phyloP scores from a whole-genome alignment of 2,329 filamentous ascomycete genomes.

The Cryphonectria parasitica region DNA sequence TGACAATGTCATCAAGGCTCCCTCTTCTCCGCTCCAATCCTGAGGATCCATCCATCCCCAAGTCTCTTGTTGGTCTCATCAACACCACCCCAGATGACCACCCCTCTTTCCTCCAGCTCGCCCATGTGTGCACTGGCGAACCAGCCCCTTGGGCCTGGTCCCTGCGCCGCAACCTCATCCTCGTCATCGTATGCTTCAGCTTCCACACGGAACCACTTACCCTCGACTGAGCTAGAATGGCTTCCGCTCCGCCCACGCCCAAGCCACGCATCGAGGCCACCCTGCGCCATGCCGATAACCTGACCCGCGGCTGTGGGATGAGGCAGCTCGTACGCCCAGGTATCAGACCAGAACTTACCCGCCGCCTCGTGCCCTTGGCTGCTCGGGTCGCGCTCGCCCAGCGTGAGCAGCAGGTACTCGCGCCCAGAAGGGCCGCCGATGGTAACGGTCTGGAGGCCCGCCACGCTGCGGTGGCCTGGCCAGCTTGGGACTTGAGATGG shows the following conservation, averaged over 20 bases:
- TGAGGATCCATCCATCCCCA: conserved; percentile 68
- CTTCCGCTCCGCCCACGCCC: conserved; percentile 20
- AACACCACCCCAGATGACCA: conserved; percentile 66
- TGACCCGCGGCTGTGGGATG: conserved; percentile 57
- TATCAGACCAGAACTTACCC: conserved; percentile 60
- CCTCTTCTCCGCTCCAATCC: conserved; percentile 45
- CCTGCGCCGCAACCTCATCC: conserved; percentile 46
- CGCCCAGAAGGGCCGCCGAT: conserved; percentile 56
- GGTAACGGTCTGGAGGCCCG: conserved; percentile 58
- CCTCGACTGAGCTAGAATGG: conserved; percentile 53
- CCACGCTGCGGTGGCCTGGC: conserved; percentile 58
- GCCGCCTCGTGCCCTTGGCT: conserved; percentile 53
- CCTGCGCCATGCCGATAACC: conserved; percentile 58
- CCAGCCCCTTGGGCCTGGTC: conserved; percentile 60
- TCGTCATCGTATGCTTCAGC: conserved; percentile 56
- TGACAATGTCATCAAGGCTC: conserved; percentile 15
- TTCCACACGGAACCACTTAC: conserved; percentile 59
- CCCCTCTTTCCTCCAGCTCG: conserved; percentile 61
- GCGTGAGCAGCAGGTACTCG: conserved; percentile 64
- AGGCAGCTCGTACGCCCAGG: conserved; percentile 68
- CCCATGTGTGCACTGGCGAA: conserved; percentile 59
- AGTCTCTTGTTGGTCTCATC: conserved; percentile 54
- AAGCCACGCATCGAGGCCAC: conserved; percentile 49
- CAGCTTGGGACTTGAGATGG: conserved; percentile 38
- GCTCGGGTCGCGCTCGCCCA: conserved; percentile 60